Percentiles rank a stretch among this genome's conserved stretches.
Conservation (phyloP, 768 basidiomycete species). For the Tricholoma bakamatsutake region DNA sequence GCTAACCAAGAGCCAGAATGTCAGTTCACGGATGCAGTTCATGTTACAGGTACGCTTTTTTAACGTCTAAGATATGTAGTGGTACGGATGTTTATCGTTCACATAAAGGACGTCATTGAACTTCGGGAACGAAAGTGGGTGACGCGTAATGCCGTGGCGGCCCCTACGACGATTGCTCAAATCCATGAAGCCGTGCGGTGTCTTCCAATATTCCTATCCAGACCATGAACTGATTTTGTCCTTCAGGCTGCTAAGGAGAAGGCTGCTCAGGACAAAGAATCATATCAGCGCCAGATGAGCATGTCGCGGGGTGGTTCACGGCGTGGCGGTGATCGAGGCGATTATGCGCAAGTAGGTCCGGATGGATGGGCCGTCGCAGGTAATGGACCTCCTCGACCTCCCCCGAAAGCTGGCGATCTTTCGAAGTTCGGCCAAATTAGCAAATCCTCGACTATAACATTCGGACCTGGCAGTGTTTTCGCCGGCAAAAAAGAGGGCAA, state of each 20-base stretch:
- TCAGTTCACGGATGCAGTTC: conserved; percentile 86
- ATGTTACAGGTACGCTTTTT: conserved; percentile 92
- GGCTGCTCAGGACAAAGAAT: conserved; percentile 56
- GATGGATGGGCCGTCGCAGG: conserved; percentile 88
- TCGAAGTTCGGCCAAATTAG: conserved; percentile 86
- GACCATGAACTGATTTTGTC: conserved; percentile 2
- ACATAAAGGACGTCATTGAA: conserved; percentile 79
- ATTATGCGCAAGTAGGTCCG: conserved; percentile 51
- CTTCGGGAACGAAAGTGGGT: conserved; percentile 82
- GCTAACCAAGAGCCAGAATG: conserved; percentile 64
- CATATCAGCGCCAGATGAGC: conserved; percentile 52
- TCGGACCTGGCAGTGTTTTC: conserved; percentile 86
- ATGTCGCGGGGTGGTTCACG: conserved; percentile 92
- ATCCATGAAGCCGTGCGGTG: conserved; percentile 76
- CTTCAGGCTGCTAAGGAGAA: conserved; percentile 78
- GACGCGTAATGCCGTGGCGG: conserved; percentile 61
- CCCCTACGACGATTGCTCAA: conserved; percentile 83
- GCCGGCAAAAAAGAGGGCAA: conserved; percentile 64
- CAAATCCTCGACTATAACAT: conserved; percentile 57
- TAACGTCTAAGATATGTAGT: no score
- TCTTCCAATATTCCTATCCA: not conserved
- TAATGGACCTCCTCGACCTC: conserved; percentile 44
- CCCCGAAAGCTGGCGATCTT: conserved; percentile 78
- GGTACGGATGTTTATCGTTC: conserved; percentile 5
- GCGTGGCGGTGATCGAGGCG: conserved; percentile 69